Evolutionary conservation across 139 green algal genomes (phyloP).

Genomic region (Nannochloris sp.): DNA sequence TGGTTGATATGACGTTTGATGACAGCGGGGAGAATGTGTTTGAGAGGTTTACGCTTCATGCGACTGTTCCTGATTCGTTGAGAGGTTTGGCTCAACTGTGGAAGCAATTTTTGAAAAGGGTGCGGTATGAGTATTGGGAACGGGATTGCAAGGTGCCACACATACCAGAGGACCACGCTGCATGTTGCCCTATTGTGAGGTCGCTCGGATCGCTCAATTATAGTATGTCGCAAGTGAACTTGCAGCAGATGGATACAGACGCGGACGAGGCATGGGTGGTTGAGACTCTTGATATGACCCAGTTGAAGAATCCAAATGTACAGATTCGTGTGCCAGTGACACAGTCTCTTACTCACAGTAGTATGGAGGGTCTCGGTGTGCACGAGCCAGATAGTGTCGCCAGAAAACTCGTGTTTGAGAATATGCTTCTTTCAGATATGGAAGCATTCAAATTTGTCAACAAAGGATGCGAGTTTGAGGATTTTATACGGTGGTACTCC

Average conservation of each 20-base stretch:
- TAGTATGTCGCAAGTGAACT: slow-evolving; percentile 72
- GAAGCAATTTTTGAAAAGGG: slow-evolving; percentile 38
- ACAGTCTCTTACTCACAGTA: background rate
- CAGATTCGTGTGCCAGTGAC: background rate
- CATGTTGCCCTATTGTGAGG: too few species aligned
- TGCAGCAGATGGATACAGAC: slow-evolving; percentile 50
- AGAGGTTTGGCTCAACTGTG: slow-evolving; percentile 60
- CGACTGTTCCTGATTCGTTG: slow-evolving; percentile 53
- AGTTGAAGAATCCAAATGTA: too few species aligned
- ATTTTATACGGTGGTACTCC: slow-evolving; percentile 81
- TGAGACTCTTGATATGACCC: too few species aligned
- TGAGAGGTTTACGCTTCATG: slow-evolving; percentile 51
- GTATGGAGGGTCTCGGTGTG: background rate
- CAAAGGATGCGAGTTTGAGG: slow-evolving; percentile 53
- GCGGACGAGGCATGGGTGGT: too few species aligned
- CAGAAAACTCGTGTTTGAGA: slow-evolving; percentile 50
- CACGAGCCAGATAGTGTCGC: background rate
- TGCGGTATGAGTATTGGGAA: slow-evolving; percentile 62
- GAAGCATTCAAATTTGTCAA: slow-evolving; percentile 91
- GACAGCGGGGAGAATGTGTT: background rate
- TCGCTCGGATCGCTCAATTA: too few species aligned
- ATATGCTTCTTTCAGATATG: slow-evolving; percentile 67
- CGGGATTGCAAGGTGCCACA: slow-evolving; percentile 36
- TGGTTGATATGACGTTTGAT: background rate
- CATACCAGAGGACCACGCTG: slow-evolving; percentile 47